Evolutionary conservation across 257 asterid species (phyloP), one percentile per base, ranked within the genome.

Genomic region (Vinca minor): DNA sequence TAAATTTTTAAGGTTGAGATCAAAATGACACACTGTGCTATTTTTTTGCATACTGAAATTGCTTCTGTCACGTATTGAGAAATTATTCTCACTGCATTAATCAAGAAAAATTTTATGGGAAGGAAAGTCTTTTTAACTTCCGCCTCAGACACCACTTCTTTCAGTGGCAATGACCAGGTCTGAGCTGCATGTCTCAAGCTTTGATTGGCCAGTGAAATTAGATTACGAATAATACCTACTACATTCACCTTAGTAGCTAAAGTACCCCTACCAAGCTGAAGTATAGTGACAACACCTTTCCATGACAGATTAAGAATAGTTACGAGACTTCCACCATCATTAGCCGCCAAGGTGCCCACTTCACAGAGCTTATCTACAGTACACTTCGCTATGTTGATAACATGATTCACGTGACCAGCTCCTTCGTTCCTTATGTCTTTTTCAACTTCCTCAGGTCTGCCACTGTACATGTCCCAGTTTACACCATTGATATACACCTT

Each of bases 251-350:
- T 89, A 47, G 68, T 79, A 56, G 95, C 93, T 70, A 93, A 80
- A 81, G 83, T 76, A 47, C 96, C 97, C 79, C 82, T 85, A 36
- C 96, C 91, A 50, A 83, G 79, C 83, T 93, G 98, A 82, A 89
- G 97, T 77, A 93, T 69, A 50, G 89, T 77, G 64, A 87, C 89
- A 62, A 93, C 96, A 69, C 96, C 95, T 89, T 89, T 93, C 98
- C 98, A 89, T 23, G 97, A 87, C 75, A 77, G 58, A 79, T 93
- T 89, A 61, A 93, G 86, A 64, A 93, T 73, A 77, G 87, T 79
- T 61, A 87, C 98, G 32, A 89, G 94, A 74, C 75, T 81, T 69
- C 98, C 98, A 38, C 98, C 98, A 72, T 83, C 89, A 76, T 82
- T 87, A 71, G 97, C 98, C 67, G 96, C 98, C 73, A 79, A 78